Percentiles rank a stretch among this genome's conserved stretches.
Conservation (phyloP, 2,329 filamentous ascomycete genomes). For the Pestalotiopsis fici region DNA sequence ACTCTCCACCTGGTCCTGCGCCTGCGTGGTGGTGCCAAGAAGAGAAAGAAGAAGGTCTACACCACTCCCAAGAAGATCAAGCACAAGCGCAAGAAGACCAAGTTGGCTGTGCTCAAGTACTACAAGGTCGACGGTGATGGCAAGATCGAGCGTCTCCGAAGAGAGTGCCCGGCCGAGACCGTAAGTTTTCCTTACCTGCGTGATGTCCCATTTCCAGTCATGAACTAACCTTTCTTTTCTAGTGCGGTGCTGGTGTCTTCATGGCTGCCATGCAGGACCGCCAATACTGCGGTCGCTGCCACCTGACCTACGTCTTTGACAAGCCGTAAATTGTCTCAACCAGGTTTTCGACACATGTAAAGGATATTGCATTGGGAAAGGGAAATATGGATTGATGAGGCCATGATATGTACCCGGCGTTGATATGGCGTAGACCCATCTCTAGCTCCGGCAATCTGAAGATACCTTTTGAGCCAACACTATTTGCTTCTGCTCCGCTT, state of each 20-base stretch:
- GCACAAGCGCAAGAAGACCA: slow-evolving; percentile 99
- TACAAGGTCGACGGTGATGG: slow-evolving; percentile 99
- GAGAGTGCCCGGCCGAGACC: slow-evolving; percentile 92
- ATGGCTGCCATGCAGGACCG: slow-evolving; percentile 99
- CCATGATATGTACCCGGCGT: neutral
- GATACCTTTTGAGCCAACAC: neutral
- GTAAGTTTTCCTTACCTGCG: slow-evolving; percentile 53
- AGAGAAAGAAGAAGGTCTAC: slow-evolving; percentile 99
- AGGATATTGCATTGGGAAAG: slow-evolving; percentile 1
- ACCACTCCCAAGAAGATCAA: slow-evolving; percentile 99
- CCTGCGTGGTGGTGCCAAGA: slow-evolving; percentile 98
- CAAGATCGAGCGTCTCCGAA: slow-evolving; percentile 98
- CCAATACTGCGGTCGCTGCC: slow-evolving; percentile 87
- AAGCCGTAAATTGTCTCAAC: slow-evolving; percentile 41
- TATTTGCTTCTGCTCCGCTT: neutral
- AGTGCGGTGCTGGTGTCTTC: slow-evolving; percentile 99
- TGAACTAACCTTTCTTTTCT: neutral
- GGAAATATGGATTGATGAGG: slow-evolving; percentile 6
- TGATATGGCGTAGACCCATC: slow-evolving; percentile 7
- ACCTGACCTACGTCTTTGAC: slow-evolving; percentile 74
- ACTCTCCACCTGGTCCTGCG: slow-evolving; percentile 98
- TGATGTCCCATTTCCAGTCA: neutral
- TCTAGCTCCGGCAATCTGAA: slow-evolving; percentile 5
- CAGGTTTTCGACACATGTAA: neutral
- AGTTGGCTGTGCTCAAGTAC: slow-evolving; percentile 99